These are phyloP conservation scores for Fomitopsis betulina DNA, from an alignment of 1,284 basidiomycete species.

Conservation along the genomic window DNA sequence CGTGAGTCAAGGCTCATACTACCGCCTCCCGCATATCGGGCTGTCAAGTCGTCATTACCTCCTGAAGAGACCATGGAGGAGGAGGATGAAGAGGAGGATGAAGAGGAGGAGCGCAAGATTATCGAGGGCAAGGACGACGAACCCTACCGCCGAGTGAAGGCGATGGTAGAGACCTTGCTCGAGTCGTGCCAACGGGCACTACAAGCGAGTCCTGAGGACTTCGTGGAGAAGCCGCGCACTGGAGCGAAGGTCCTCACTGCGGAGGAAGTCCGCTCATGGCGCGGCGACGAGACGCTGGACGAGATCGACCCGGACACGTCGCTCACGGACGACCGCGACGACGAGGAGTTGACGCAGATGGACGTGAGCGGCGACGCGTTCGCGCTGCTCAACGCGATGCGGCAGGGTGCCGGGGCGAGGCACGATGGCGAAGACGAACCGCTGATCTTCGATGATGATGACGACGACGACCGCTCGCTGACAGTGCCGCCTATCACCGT, in stretches of 20 bases:
- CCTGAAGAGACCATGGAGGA: constrained; percentile 39
- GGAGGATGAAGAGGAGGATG: constrained; percentile 33
- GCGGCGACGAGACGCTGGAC: constrained; percentile 26
- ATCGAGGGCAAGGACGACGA: constrained; percentile 39
- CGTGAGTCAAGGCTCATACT: constrained; percentile 74
- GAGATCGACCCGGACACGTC: constrained; percentile 19
- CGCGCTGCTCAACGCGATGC: constrained; percentile 18
- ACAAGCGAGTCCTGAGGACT: constrained; percentile 50
- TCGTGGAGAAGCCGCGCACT: constrained; percentile 37
- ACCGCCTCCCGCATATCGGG: constrained; percentile 58
- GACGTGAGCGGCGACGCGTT: not conserved
- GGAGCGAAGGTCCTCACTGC: constrained; percentile 66
- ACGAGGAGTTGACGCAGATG: constrained; percentile 5
- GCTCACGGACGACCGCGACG: constrained; percentile 17
- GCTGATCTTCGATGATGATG: constrained; percentile 14
- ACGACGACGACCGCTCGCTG: constrained; percentile 2
- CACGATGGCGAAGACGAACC: constrained; percentile 21
- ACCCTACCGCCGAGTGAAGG: constrained; percentile 52
- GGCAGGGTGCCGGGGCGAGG: constrained; percentile 27
- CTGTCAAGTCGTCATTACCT: constrained; percentile 44
- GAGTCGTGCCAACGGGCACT: constrained; percentile 58
- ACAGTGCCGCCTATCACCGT: constrained; percentile 39
- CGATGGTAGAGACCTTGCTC: constrained; percentile 60
- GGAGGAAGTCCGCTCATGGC: constrained; percentile 63
- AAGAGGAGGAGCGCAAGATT: constrained; percentile 29